phyloP scores from a whole-genome alignment of 2,329 filamentous ascomycete genomes.

The Pezicula carpinea region DNA sequence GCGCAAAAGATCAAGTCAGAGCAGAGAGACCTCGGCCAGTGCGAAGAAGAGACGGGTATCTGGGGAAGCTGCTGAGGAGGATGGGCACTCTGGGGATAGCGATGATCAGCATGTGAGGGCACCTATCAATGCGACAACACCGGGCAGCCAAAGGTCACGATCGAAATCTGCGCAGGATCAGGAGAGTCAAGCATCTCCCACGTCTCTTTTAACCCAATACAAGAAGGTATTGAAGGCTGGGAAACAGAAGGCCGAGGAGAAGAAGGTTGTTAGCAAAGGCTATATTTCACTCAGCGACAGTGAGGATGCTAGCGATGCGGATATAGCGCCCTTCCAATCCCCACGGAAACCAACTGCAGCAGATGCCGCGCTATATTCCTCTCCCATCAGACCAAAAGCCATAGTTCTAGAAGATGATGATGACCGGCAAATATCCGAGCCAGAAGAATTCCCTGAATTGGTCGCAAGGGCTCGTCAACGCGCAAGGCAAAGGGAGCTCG shows the following conservation, averaged over 20 bases:
- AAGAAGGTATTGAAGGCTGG: conserved; percentile 12
- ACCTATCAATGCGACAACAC: conserved; percentile 7
- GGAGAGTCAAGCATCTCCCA: conserved; percentile 8
- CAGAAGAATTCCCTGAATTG: conserved; percentile 7
- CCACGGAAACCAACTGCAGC: conserved; percentile 1
- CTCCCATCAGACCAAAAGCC: no score
- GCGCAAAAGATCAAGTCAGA: conserved; percentile 22
- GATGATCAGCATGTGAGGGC: conserved; percentile 8
- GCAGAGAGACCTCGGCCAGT: conserved; percentile 16
- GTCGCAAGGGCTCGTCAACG: conserved; percentile 1
- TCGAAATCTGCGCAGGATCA: conserved; percentile 2
- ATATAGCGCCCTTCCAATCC: not conserved
- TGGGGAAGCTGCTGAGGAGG: conserved; percentile 5
- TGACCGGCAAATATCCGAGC: conserved; percentile 1
- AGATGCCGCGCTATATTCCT: no score
- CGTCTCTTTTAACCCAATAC: conserved; percentile 14
- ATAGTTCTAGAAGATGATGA: not conserved
- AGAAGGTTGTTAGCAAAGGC: conserved; percentile 5
- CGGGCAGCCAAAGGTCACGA: conserved; percentile 13
- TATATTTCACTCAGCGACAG: conserved; percentile 20
- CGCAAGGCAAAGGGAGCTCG: not conserved
- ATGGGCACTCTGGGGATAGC: conserved; percentile 10
- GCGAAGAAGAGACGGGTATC: conserved; percentile 22
- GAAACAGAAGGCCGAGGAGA: conserved; percentile 5
- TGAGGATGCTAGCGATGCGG: conserved; percentile 6